Conservation (phyloP, 1,284 basidiomycete species). For the Ceratorhiza oryzae-sativae region DNA sequence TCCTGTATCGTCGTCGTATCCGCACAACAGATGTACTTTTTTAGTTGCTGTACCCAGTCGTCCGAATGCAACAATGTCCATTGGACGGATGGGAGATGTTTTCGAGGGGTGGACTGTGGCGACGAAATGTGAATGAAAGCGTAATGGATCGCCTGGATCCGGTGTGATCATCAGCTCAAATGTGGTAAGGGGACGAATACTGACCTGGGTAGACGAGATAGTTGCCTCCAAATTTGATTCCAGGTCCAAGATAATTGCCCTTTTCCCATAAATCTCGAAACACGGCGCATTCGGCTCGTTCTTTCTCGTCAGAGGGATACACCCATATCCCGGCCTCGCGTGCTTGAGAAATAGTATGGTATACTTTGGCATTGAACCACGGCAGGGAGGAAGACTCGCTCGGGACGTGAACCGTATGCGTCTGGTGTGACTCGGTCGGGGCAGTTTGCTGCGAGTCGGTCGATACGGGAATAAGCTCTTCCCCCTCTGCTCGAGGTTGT, state of each 20-base stretch:
- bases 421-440: constrained; percentile 36
- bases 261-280: constrained; percentile 82
- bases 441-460: constrained; percentile 35
- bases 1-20: constrained; percentile 77
- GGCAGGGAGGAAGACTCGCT: constrained; percentile 63
- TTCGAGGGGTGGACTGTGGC: constrained; percentile 79
- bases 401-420: constrained; percentile 53
- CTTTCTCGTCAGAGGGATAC: constrained; percentile 69
- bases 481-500: neutral
- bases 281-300: constrained; percentile 78
- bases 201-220: constrained; percentile 94
- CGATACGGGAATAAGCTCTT: constrained; percentile 6
- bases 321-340: constrained; percentile 74
- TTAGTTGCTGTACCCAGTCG: constrained; percentile 96
- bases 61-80: constrained; percentile 95
- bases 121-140: constrained; percentile 97
- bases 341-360: constrained; percentile 67
- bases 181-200: constrained; percentile 46
- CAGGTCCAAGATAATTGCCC: constrained; percentile 85
- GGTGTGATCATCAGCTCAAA: neutral
- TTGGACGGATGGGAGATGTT: constrained; percentile 69
- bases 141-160: constrained; percentile 84
- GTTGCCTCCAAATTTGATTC: constrained; percentile 94
- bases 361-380: constrained; percentile 67
- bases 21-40: constrained; percentile 92